Base-by-base conservation (phyloP, 129 eudicot genomes). In the Lactuca saligna region DNA sequence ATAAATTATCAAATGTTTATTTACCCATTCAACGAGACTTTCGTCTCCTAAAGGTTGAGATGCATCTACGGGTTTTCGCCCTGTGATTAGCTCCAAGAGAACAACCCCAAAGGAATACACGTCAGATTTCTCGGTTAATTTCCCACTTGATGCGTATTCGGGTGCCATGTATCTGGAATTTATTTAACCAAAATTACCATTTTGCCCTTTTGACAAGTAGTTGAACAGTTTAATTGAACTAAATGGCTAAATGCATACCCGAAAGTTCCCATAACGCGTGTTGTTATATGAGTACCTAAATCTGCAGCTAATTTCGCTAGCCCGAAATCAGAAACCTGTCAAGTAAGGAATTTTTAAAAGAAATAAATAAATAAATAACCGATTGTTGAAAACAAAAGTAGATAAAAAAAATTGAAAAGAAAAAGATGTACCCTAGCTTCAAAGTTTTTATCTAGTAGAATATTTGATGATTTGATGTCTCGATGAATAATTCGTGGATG, bases 201-300 rank as follows among this genome's bases (percentile, higher is more conserved):
- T 72, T 51, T 72, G 61, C 14, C 10, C 60, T n/a, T 57, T 13
- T 65, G 11, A 32, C 14, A 44, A 65, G 10, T 4, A 17, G 8
- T 15, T 13, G 42, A 25, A 39, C 29, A 71, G 12, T 72, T 62
- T 29, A 38, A 14, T 54, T 10, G 10, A 12, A 13, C 11, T 54
- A 68, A 17, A 41, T 57, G 31, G 7, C 11, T 54, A 68, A 17
- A 41, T 57, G 31, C 74, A 25, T 88, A 91, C 97, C 97, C 97
- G 58, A 91, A 91, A 33, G 97, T 91, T 69, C 97, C 97, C 97
- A 91, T 84, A 49, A 91, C 97, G 8, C 96, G 97, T 17, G 97
- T 91, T 51, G 91, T 88, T 51, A 91, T 57, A 79, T 91, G 97
- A 60, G 97, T 82, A 70, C 88, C 68, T n/a, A 87, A 66, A 68